Conservation (phyloP, 1,139 yeast species). For the Pichia norvegensis region DNA sequence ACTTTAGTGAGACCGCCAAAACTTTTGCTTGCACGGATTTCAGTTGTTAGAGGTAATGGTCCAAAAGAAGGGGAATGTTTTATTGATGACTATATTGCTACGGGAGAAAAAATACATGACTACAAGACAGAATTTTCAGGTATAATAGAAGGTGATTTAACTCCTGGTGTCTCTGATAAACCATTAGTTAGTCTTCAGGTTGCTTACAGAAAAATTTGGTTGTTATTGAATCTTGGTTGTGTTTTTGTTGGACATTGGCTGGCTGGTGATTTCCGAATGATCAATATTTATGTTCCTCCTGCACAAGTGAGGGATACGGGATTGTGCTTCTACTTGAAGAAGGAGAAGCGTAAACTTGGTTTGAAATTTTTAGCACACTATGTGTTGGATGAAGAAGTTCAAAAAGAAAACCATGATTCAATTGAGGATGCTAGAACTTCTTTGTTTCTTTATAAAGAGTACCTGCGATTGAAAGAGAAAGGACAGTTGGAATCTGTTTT, state of each 20-base stretch:
- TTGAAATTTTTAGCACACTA: constrained; percentile 82
- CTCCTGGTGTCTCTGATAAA: constrained; percentile 57
- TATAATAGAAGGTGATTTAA: constrained; percentile 84
- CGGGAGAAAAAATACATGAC: constrained; percentile 65
- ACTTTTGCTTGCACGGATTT: constrained; percentile 78
- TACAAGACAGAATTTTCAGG: constrained; percentile 90
- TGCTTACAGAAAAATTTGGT: constrained; percentile 84
- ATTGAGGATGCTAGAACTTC: constrained; percentile 95
- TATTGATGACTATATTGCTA: constrained; percentile 87
- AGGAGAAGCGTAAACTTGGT: constrained; percentile 70
- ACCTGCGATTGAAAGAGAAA: constrained; percentile 47
- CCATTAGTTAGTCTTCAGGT: constrained; percentile 75
- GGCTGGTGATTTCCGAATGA: constrained; percentile 84
- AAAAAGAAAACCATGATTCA: constrained; percentile 91
- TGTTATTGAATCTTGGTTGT: constrained; percentile 79
- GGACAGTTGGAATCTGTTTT: constrained; percentile 59
- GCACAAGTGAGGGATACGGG: constrained; percentile 86
- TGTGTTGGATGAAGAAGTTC: constrained; percentile 67
- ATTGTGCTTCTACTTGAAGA: constrained; percentile 63
- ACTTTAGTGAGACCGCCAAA: constrained; percentile 69
- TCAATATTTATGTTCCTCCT: constrained; percentile 81
- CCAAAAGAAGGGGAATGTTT: constrained; percentile 67
- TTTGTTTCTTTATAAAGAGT: constrained; percentile 64
- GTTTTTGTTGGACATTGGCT: constrained; percentile 94
- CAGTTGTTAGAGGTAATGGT: constrained; percentile 76